These are phyloP conservation scores for Volvox africanus DNA, from an alignment of 139 green algal species.

Conservation along the genomic window DNA sequence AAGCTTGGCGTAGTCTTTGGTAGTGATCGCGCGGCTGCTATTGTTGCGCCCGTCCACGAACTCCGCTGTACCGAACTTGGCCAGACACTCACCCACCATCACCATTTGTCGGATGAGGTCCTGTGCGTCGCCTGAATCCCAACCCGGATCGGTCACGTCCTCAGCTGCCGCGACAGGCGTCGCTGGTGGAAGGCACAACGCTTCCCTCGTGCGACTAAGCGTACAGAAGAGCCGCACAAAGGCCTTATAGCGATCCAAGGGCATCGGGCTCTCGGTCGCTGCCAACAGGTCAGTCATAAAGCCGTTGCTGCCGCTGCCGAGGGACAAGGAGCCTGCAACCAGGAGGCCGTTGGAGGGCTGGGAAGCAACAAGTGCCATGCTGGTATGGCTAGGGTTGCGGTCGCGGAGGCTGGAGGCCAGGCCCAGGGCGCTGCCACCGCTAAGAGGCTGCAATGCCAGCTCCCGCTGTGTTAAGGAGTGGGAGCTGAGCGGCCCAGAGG, in stretches of 20 bases:
- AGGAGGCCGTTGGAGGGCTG: background rate
- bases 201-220: background rate
- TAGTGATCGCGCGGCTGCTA: conserved; percentile 56
- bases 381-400: conserved; percentile 13
- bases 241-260: conserved; percentile 47
- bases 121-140: conserved; percentile 11
- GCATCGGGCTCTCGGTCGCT: conserved; percentile 37
- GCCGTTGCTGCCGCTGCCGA: conserved; percentile 1
- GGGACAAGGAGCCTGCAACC: background rate
- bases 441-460: background rate
- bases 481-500: background rate
- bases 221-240: conserved; percentile 23
- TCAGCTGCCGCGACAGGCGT: background rate
- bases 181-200: background rate
- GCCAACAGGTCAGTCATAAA: conserved; percentile 31
- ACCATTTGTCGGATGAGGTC: conserved; percentile 32
- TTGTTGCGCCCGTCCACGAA: conserved; percentile 51
- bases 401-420: background rate
- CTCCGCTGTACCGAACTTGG: conserved; percentile 52
- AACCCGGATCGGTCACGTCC: conserved; percentile 4
- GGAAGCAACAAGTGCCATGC: background rate
- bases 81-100: conserved; percentile 52
- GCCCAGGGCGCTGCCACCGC: background rate
- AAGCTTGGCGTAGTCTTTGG: conserved; percentile 59
- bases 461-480: background rate